phyloP scores from a whole-genome alignment of 768 basidiomycete genomes.

The Leucocoprinus birnbaumii region DNA sequence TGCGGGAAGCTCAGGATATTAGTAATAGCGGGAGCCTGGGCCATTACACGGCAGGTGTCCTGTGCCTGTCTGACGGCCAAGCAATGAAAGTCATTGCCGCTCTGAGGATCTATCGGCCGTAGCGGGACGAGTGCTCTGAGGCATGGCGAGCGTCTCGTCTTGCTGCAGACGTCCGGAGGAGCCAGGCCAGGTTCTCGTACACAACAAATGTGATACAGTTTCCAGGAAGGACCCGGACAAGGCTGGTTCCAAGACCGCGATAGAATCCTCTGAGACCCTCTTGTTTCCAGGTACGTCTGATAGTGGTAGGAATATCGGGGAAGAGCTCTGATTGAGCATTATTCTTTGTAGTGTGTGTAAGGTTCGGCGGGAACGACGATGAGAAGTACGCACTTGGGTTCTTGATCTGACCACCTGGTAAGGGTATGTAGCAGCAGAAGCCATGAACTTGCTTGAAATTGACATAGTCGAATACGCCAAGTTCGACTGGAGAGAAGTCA shows the following conservation, averaged over 20 bases:
- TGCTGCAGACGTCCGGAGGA: conserved; percentile 65
- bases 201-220: conserved; percentile 98
- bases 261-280: conserved; percentile 90
- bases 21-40: too few species aligned
- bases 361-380: not conserved
- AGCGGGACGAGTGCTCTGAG: not conserved
- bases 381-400: conserved; percentile 63
- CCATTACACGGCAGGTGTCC: too few species aligned
- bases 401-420: conserved; percentile 96
- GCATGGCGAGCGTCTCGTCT: conserved; percentile 34
- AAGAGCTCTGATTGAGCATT: conserved; percentile 65
- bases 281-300: conserved; percentile 74
- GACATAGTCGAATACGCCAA: conserved; percentile 90
- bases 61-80: not conserved
- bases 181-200: conserved; percentile 90
- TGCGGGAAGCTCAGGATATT: too few species aligned
- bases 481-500: conserved; percentile 63
- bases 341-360: conserved; percentile 40
- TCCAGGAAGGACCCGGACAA: conserved; percentile 92
- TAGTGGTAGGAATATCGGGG: conserved; percentile 80
- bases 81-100: not conserved
- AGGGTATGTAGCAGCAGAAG: conserved; percentile 86
- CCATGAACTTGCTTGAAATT: conserved; percentile 83
- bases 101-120: not conserved
- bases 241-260: conserved; percentile 90